Evolutionary conservation across 768 basidiomycete species (phyloP).

Genomic region (Obba rivulosa): DNA sequence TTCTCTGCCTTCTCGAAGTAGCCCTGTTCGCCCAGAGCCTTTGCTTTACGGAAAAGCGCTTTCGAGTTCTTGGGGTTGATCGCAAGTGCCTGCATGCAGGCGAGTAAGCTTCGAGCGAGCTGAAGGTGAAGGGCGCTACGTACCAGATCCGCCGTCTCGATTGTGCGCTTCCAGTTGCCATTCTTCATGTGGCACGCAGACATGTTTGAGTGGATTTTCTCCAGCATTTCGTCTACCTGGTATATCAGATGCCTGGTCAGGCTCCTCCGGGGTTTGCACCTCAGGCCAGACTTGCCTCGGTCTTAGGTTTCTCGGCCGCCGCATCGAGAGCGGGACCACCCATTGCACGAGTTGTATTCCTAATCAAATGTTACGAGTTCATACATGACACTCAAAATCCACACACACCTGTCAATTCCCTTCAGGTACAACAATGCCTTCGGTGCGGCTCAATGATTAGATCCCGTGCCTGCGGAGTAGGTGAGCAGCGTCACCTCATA

Average conservation of each 20-base stretch:
- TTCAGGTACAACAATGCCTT: constrained; percentile 65
- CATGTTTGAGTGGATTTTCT: constrained; percentile 85
- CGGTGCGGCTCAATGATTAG: constrained; percentile 1
- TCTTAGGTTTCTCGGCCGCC: constrained; percentile 45
- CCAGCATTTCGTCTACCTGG: constrained; percentile 69
- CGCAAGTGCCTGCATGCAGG: constrained; percentile 49
- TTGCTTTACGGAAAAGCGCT: constrained; percentile 76
- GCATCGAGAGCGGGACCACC: constrained; percentile 12
- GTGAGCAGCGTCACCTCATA: constrained; percentile 49
- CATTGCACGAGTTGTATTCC: constrained; percentile 18
- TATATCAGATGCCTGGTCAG: neutral
- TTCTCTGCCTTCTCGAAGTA: constrained; percentile 69
- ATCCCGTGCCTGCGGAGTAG: no score
- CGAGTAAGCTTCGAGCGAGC: neutral
- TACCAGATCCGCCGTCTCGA: constrained; percentile 81
- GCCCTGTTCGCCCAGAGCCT: constrained; percentile 71
- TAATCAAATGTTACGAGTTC: neutral
- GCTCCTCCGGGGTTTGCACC: neutral
- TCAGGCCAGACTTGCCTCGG: constrained; percentile 45
- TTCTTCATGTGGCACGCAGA: constrained; percentile 79
- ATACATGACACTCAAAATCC: neutral
- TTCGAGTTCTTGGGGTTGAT: constrained; percentile 77
- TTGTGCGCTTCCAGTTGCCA: constrained; percentile 71
- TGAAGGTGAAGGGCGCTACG: neutral
- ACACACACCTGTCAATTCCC: constrained; percentile 70